phyloP scores from a whole-genome alignment of 805 yeast species.

The Wickerhamomyces chaumierensis region DNA sequence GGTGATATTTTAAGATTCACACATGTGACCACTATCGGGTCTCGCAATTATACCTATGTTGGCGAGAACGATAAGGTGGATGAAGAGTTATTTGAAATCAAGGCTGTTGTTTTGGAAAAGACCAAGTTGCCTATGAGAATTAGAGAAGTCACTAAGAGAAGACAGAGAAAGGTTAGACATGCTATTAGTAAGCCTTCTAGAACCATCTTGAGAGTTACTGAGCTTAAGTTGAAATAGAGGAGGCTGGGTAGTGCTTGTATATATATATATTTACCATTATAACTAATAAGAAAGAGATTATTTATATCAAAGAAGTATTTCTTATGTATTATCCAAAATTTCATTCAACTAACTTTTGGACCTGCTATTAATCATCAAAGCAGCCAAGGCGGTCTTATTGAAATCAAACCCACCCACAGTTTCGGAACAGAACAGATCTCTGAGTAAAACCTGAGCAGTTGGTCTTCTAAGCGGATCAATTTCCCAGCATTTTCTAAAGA shows the following conservation, averaged over 20 bases:
- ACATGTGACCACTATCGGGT: constrained; percentile 74
- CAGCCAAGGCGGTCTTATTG: constrained; percentile 41
- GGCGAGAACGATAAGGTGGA: constrained; percentile 37
- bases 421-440: constrained; percentile 38
- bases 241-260: too few species aligned
- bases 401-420: constrained; percentile 33
- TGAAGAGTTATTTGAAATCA: constrained; percentile 42
- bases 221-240: constrained; percentile 39
- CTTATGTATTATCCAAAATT: too few species aligned
- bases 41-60: constrained; percentile 65
- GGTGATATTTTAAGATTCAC: constrained; percentile 74
- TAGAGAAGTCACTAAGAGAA: constrained; percentile 66
- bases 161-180: constrained; percentile 66
- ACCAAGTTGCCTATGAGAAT: constrained; percentile 69
- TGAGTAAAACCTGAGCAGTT: constrained; percentile 58
- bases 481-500: constrained; percentile 66
- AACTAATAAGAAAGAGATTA: too few species aligned
- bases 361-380: constrained; percentile 35
- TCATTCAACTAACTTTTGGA: too few species aligned
- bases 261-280: too few species aligned
- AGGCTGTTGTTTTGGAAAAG: constrained; percentile 78
- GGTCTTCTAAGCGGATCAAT: constrained; percentile 80
- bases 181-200: constrained; percentile 56
- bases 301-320: too few species aligned
- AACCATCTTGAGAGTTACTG: constrained; percentile 69